Conservation (phyloP, 352 stramenopile genomes). For the Globisporangium uncinulatum region DNA sequence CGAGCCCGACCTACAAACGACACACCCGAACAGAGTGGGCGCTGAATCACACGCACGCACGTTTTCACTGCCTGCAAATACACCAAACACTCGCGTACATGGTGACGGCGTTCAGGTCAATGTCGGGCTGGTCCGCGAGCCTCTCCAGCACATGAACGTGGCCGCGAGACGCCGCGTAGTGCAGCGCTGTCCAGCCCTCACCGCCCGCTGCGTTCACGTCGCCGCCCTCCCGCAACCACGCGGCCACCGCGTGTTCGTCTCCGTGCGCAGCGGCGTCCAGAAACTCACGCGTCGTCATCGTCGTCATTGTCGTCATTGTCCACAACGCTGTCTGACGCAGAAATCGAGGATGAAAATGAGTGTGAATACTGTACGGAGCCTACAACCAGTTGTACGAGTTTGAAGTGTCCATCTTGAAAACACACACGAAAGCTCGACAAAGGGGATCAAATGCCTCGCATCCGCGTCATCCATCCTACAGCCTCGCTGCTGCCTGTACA, state of each 20-base stretch:
- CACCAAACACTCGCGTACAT: conserved; percentile 20
- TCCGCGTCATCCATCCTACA: not conserved
- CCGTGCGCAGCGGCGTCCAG: conserved; percentile 41
- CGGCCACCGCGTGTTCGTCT: conserved; percentile 29
- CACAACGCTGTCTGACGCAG: not conserved
- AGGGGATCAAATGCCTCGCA: not conserved
- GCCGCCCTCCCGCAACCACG: conserved; percentile 25
- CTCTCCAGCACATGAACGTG: conserved; percentile 34
- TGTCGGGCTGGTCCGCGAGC: conserved; percentile 24
- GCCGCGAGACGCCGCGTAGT: conserved; percentile 51
- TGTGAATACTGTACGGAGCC: not conserved
- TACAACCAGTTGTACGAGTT: no score
- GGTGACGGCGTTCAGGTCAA: conserved; percentile 57
- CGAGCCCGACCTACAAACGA: conserved; percentile 28
- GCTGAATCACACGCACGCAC: not conserved
- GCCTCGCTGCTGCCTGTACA: conserved; percentile 6
- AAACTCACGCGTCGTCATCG: conserved; percentile 23
- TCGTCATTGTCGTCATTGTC: not conserved
- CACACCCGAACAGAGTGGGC: no score
- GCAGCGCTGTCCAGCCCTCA: conserved; percentile 66
- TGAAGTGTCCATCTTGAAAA: not conserved
- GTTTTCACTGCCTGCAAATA: no score
- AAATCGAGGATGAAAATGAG: not conserved
- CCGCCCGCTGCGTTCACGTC: conserved; percentile 54
- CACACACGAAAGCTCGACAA: not conserved